Conservation (phyloP, 768 basidiomycete species). For the Phanerochaete carnosa region DNA sequence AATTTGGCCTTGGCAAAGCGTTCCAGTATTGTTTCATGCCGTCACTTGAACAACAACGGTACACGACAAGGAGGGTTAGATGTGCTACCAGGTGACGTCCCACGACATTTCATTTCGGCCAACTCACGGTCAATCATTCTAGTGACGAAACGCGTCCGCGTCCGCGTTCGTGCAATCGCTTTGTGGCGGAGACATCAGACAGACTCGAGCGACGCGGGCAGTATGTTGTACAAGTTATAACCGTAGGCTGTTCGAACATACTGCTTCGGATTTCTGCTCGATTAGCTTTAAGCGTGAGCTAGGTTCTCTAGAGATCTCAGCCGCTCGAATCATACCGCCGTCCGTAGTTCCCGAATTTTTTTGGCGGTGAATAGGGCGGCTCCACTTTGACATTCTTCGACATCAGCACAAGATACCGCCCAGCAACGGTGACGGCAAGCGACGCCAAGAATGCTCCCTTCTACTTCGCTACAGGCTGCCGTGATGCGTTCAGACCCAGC, state of each 20-base stretch:
- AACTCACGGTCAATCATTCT: neutral
- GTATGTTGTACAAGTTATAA: neutral
- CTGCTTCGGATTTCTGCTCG: neutral
- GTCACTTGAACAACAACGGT: neutral
- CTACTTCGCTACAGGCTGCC: no score
- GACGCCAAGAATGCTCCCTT: no score
- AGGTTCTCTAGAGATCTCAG: neutral
- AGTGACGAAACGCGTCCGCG: neutral
- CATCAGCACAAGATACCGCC: no score
- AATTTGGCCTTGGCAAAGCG: neutral
- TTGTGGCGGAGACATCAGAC: neutral
- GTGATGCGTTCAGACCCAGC: no score
- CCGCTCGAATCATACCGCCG: neutral
- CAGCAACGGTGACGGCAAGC: no score
- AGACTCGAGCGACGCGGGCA: neutral
- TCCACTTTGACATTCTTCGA: slow-evolving; percentile 7
- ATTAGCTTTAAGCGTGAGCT: neutral
- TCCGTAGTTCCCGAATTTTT: no score
- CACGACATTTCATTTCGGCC: neutral
- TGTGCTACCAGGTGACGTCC: neutral
- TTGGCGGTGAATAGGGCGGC: neutral
- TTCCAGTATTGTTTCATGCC: neutral
- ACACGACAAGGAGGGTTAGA: neutral
- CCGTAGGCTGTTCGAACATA: neutral
- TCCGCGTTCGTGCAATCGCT: neutral